These are phyloP conservation scores for Rhynchospora tenuis DNA, from an alignment of 176 grass and related monocot genomes.

Conservation along the genomic window DNA sequence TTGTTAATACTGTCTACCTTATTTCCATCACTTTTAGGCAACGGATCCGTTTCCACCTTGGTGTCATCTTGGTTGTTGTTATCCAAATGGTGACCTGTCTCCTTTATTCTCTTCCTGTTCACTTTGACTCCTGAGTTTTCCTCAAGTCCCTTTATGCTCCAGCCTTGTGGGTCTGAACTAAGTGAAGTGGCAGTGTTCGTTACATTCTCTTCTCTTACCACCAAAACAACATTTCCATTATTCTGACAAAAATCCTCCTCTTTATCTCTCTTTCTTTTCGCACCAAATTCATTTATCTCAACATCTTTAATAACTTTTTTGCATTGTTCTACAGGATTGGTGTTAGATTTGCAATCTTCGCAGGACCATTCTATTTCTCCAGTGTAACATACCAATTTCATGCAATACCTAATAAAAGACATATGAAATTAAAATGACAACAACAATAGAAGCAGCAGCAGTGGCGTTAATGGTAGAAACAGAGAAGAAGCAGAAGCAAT, in stretches of 20 bases:
- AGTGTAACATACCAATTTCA: background rate
- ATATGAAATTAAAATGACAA: no score
- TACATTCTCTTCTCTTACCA: background rate
- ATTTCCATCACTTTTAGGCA: background rate
- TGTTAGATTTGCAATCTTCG: background rate
- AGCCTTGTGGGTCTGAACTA: background rate
- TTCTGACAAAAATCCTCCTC: background rate
- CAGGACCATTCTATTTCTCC: constrained; percentile 6
- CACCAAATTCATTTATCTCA: background rate
- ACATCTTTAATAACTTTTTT: background rate
- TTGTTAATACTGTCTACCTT: background rate
- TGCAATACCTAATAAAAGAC: no score
- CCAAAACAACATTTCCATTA: background rate
- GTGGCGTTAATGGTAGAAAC: no score
- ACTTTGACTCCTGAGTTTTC: background rate
- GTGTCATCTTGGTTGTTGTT: background rate
- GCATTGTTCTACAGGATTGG: background rate
- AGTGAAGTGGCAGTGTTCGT: background rate
- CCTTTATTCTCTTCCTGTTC: background rate
- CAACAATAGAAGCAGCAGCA: no score
- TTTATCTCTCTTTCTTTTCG: background rate
- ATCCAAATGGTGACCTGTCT: background rate
- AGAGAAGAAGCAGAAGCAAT: no score
- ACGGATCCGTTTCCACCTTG: background rate
- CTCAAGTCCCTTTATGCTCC: background rate